Percentiles rank a stretch among this genome's conserved stretches.
phyloP scores from a whole-genome alignment of 2,329 filamentous ascomycete genomes.

The Hirsutella rhossiliensis region DNA sequence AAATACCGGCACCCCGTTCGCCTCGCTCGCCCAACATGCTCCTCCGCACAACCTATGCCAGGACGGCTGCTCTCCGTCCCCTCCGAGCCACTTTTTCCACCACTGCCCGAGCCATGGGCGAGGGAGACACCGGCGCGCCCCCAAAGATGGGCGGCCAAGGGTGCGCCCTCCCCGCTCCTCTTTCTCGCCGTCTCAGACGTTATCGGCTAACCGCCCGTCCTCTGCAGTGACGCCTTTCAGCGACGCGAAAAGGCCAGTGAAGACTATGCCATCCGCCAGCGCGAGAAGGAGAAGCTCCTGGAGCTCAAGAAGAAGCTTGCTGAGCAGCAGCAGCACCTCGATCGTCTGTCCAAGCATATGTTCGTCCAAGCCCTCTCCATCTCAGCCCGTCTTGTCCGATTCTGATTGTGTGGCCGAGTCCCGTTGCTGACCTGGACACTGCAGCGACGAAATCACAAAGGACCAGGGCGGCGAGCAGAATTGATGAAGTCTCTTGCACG shows the following conservation, averaged over 20 bases:
- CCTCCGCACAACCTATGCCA: slow-evolving; percentile 53
- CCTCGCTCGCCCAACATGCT: slow-evolving; percentile 27
- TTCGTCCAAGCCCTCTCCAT: slow-evolving; percentile 28
- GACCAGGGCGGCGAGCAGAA: slow-evolving; percentile 57
- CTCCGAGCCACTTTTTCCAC: slow-evolving; percentile 47
- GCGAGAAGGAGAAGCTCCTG: slow-evolving; percentile 82
- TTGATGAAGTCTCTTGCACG: slow-evolving; percentile 23
- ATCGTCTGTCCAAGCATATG: slow-evolving; percentile 82
- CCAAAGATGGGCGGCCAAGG: slow-evolving; percentile 39
- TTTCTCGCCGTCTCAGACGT: background rate
- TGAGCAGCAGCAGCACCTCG: slow-evolving; percentile 71
- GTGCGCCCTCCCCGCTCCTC: slow-evolving; percentile 18
- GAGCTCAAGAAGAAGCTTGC: slow-evolving; percentile 61
- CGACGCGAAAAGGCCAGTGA: slow-evolving; percentile 82
- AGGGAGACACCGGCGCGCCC: slow-evolving; percentile 57
- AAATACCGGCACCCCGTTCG: slow-evolving; percentile 3
- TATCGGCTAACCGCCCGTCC: slow-evolving; percentile 1
- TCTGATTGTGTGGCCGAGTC: background rate
- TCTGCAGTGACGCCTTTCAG: slow-evolving; percentile 73
- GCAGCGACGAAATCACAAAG: slow-evolving; percentile 66
- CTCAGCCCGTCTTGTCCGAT: background rate
- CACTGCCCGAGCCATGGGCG: slow-evolving; percentile 50
- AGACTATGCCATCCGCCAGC: slow-evolving; percentile 71
- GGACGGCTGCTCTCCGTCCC: slow-evolving; percentile 41
- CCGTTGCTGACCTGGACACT: slow-evolving; percentile 2